phyloP scores from a whole-genome alignment of 306 rosid species.

The Gastrolobium villosum region DNA sequence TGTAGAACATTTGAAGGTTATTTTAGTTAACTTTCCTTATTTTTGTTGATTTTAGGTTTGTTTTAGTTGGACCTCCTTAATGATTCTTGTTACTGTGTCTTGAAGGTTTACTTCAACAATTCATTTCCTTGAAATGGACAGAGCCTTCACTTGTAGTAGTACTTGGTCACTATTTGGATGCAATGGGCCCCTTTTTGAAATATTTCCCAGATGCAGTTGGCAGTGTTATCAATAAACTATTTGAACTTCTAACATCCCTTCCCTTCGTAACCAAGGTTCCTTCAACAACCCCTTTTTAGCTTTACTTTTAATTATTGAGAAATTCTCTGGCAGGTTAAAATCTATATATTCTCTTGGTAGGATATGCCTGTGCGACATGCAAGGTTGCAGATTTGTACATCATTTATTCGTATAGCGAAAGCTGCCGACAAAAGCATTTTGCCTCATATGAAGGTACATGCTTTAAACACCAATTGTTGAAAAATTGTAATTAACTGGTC shows the following conservation, averaged over 20 bases:
- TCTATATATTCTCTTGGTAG: constrained; percentile 60
- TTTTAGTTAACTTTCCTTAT: constrained; percentile 43
- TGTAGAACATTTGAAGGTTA: constrained; percentile 86
- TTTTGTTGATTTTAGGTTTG: constrained; percentile 31
- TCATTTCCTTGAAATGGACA: constrained; percentile 87
- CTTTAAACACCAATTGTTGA: constrained; percentile 31
- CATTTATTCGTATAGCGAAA: constrained; percentile 96
- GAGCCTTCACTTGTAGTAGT: constrained; percentile 92
- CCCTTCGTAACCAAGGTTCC: constrained; percentile 78
- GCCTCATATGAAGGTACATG: constrained; percentile 96
- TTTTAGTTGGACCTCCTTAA: constrained; percentile 33
- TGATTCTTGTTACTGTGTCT: constrained; percentile 44
- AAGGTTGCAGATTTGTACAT: constrained; percentile 91
- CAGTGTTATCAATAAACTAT: constrained; percentile 86
- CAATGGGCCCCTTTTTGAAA: constrained; percentile 92
- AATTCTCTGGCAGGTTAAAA: constrained; percentile 43
- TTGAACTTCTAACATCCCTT: constrained; percentile 91
- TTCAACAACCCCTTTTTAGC: constrained; percentile 38
- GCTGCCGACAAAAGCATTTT: constrained; percentile 89
- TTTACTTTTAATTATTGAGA: constrained; percentile 35
- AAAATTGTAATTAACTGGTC: constrained; percentile 22
- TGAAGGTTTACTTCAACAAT: constrained; percentile 87
- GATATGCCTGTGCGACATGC: constrained; percentile 93
- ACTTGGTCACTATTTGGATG: constrained; percentile 90
- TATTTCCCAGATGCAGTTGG: constrained; percentile 91